A percentile compares a stretch with the other conserved stretches of the same genome.
These are phyloP conservation scores for Kitagawia praeruptora DNA, from an alignment of 129 eudicot species.

Conservation along the genomic window DNA sequence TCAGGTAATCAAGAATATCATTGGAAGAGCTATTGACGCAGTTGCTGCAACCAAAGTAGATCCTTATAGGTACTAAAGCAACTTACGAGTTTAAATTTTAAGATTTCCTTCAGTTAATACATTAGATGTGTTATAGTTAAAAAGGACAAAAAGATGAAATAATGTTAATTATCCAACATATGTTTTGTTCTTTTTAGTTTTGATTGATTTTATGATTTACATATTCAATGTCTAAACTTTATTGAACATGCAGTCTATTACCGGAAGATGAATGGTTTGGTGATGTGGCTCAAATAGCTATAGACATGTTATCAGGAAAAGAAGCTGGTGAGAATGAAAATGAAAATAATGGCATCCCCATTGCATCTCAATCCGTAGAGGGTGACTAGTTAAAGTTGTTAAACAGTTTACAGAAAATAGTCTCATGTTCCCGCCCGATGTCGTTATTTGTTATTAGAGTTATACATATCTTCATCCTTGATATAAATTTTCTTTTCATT, in stretches of 20 bases:
- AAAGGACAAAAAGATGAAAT: no score
- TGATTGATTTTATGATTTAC: not conserved
- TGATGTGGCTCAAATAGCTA: constrained; percentile 57
- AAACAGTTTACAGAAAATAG: not conserved
- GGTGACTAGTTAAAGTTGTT: not conserved
- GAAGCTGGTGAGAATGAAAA: constrained; percentile 32
- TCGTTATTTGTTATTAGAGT: no score
- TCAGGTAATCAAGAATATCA: constrained; percentile 62
- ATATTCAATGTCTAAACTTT: no score
- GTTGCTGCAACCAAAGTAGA: constrained; percentile 51
- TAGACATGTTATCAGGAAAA: constrained; percentile 60
- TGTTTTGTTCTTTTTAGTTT: no score
- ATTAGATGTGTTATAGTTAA: no score
- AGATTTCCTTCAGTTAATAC: no score
- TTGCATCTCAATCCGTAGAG: constrained; percentile 27
- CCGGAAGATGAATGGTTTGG: constrained; percentile 94
- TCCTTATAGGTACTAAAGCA: constrained; percentile 42
- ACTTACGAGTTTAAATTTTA: not conserved
- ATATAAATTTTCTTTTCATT: not conserved
- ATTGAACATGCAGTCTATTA: constrained; percentile 50
- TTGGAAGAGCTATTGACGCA: constrained; percentile 56
- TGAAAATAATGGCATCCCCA: constrained; percentile 41
- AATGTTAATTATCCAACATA: no score
- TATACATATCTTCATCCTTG: not conserved
- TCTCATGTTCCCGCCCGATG: not conserved